Conservation (phyloP, 208 protist species). For the Leishmania mexicana region DNA sequence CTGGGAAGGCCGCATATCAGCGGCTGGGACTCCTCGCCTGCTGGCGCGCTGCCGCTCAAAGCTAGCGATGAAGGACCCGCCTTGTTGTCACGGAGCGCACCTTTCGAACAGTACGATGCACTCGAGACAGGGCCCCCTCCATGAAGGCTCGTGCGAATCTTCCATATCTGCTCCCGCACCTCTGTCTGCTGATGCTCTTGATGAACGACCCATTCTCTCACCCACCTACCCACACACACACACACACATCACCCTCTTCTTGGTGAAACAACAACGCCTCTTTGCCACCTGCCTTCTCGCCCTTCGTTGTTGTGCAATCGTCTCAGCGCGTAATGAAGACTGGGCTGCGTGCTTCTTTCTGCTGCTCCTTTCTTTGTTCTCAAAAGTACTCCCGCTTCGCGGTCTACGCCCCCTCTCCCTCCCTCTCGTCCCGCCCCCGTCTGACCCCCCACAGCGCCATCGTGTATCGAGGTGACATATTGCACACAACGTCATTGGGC, state of each 20-base stretch:
- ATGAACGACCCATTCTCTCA: too few species aligned
- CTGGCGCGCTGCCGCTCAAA: not conserved
- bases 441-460: not conserved
- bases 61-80: not conserved
- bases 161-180: not conserved
- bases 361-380: not conserved
- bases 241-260: not conserved
- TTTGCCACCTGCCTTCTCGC: not conserved
- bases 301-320: too few species aligned
- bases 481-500: not conserved
- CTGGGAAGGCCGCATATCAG: not conserved
- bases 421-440: not conserved
- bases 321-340: not conserved
- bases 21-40: not conserved
- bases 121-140: not conserved
- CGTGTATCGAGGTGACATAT: not conserved
- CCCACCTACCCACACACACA: too few species aligned
- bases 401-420: not conserved
- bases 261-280: not conserved
- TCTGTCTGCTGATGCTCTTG: not conserved
- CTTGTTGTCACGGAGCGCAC: not conserved
- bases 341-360: not conserved
- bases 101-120: not conserved
- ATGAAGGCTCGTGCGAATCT: not conserved
- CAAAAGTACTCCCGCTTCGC: not conserved